These are phyloP conservation scores for Aspergillus proliferans DNA, from an alignment of 2,329 filamentous ascomycete species.

Conservation along the genomic window DNA sequence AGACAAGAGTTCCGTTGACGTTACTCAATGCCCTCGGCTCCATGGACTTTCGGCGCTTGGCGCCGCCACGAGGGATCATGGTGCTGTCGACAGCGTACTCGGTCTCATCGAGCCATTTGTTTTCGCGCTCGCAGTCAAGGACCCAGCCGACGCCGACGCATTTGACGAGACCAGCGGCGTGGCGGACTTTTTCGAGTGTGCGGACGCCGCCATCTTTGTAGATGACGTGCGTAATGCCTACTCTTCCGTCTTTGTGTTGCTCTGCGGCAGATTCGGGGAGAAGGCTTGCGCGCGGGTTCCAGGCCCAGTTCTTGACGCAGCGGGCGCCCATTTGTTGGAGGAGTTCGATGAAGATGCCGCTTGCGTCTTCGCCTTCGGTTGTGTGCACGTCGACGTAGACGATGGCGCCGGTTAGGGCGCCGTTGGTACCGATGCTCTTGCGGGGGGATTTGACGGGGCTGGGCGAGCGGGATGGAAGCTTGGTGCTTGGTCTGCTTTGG, in stretches of 20 bases:
- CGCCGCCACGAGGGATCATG: constrained; percentile 62
- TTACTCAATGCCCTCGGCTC: constrained; percentile 67
- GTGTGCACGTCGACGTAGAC: constrained; percentile 82
- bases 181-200: constrained; percentile 73
- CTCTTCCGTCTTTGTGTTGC: constrained; percentile 41
- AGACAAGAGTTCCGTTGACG: constrained; percentile 58
- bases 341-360: constrained; percentile 72
- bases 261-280: constrained; percentile 23
- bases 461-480: constrained; percentile 7
- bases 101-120: constrained; percentile 68
- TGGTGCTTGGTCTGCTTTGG: constrained; percentile 3
- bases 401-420: constrained; percentile 61
- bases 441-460: constrained; percentile 25
- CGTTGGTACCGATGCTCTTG: constrained; percentile 17
- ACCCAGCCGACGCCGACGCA: constrained; percentile 88
- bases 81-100: constrained; percentile 64
- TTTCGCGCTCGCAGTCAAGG: constrained; percentile 75
- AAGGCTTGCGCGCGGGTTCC: constrained; percentile 54
- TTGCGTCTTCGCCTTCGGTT: constrained; percentile 72
- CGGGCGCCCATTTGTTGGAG: constrained; percentile 75
- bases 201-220: constrained; percentile 80
- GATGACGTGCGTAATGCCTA: constrained; percentile 80
- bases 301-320: constrained; percentile 69
- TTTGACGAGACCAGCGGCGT: constrained; percentile 66
- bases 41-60: constrained; percentile 72